Percentiles rank a stretch among this genome's conserved stretches.
These are phyloP conservation scores for Capsella rubella DNA, from an alignment of 441 rosid genomes.

Conservation along the genomic window DNA sequence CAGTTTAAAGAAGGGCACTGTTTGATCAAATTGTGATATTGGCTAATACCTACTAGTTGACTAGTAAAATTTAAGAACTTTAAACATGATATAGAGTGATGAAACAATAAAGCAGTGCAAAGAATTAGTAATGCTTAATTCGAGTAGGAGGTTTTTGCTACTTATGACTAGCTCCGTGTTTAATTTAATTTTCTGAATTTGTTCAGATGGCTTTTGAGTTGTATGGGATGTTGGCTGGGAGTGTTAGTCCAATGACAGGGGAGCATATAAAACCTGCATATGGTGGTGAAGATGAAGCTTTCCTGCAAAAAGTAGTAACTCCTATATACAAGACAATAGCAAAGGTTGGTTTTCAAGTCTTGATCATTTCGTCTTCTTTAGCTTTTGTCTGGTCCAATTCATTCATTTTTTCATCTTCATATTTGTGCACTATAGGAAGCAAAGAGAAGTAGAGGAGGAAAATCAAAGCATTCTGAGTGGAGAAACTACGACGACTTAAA, in stretches of 20 bases:
- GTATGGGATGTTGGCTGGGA: slow-evolving; percentile 63
- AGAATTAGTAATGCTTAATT: neutral
- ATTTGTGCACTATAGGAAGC: slow-evolving; percentile 56
- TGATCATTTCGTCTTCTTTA: slow-evolving; percentile 15
- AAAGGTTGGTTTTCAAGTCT: slow-evolving; percentile 44
- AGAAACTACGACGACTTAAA: slow-evolving; percentile 72
- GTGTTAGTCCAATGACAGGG: slow-evolving; percentile 66
- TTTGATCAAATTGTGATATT: neutral
- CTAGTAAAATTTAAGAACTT: neutral
- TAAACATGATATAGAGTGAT: neutral
- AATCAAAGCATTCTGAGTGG: slow-evolving; percentile 70
- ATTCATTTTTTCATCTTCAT: slow-evolving; percentile 1
- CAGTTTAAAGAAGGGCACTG: neutral
- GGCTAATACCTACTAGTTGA: neutral
- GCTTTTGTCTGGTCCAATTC: neutral
- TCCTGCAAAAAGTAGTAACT: slow-evolving; percentile 63
- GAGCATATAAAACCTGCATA: slow-evolving; percentile 66
- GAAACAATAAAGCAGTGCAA: neutral
- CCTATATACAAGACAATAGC: slow-evolving; percentile 63
- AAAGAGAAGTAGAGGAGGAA: slow-evolving; percentile 58
- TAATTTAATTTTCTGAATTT: slow-evolving; percentile 18
- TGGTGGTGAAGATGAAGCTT: slow-evolving; percentile 68
- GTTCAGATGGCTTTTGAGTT: slow-evolving; percentile 46
- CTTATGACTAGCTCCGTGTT: neutral
- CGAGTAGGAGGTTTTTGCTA: neutral